Percentiles rank a stretch among this genome's conserved stretches.
phyloP scores from a whole-genome alignment of 306 rosid species.

The Carpinus viminea region DNA sequence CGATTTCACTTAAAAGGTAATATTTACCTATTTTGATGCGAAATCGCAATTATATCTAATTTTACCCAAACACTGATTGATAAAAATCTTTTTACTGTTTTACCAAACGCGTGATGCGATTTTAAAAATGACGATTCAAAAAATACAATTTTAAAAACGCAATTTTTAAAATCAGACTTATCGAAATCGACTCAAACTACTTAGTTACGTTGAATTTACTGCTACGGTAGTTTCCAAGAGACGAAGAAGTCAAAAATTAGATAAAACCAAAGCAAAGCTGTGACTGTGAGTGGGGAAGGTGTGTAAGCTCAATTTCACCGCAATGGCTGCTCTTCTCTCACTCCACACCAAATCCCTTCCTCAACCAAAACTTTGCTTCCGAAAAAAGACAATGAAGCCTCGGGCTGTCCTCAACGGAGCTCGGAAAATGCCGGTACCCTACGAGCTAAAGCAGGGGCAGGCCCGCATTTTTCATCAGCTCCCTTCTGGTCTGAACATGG shows the following conservation, averaged over 20 bases:
- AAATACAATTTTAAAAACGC: too few relatives aligned
- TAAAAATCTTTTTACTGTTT: too few relatives aligned
- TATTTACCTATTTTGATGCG: too few relatives aligned
- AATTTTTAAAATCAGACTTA: too few relatives aligned
- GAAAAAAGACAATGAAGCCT: constrained; percentile 20
- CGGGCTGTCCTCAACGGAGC: constrained; percentile 33
- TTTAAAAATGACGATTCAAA: too few relatives aligned
- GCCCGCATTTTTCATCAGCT: constrained; percentile 75
- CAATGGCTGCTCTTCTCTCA: constrained; percentile 45
- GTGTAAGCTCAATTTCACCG: not conserved
- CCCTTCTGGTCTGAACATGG: constrained; percentile 79
- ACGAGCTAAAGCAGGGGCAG: constrained; percentile 63
- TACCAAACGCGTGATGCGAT: too few relatives aligned
- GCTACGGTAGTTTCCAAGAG: not conserved
- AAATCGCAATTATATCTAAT: too few relatives aligned
- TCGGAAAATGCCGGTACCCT: constrained; percentile 52
- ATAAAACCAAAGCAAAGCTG: not conserved
- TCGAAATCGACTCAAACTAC: too few relatives aligned
- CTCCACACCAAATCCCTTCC: constrained; percentile 19
- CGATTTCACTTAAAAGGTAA: too few relatives aligned
- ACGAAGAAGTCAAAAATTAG: not conserved
- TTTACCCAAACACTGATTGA: too few relatives aligned
- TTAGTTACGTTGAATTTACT: not conserved
- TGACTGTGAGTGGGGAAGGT: not conserved
- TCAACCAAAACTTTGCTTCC: constrained; percentile 20